Evolutionary conservation across 768 basidiomycete species (phyloP), one percentile per base, ranked within the genome.

Genomic region (Suillus spraguei): DNA sequence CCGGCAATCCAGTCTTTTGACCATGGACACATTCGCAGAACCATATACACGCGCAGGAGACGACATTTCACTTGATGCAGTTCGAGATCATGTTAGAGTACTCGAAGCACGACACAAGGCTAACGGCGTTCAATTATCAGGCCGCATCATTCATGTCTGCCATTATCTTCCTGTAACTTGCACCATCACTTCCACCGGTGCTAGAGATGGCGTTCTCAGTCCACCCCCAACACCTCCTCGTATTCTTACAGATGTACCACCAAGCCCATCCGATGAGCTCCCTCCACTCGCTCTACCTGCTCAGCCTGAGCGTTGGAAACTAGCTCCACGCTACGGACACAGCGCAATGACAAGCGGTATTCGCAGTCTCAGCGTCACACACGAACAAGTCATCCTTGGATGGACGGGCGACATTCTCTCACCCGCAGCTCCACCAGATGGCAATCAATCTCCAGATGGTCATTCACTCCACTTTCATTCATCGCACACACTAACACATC

Each of bases 321-420:
- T 99, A 6, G 76, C 84, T 2, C 85, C 88, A 2, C 83, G 97
- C 46, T 89, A 94, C 66, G 96, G 95, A 20, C 97, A 99, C 72
- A 86, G 93, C 10, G 97, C 97, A 13, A 95, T 99, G 92, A 90
- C 95, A 64, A 91, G 90, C 52, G 97, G 97, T 38, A 95, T 98
- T 71, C 87, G 89, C 60, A 91, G 90, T 13, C 85, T 99, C 41
- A 83, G 89, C 3, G 79, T 87, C 14, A 91, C 91, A 0, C 92
- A 97, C 76, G 91, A 97, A 68, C 94, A 99, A 79, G 75, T 97
- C 70, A 85, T 98, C 72, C 83, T 99, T 50, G 97, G 95, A 24
- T 97, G 97, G 92, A 92, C 93, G 0, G 97, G 97, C 44, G 95
- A 97, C 67, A 84, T 99, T 67, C 75, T 87, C 58, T 83, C 87